Evolutionary conservation across 345 rosid species (phyloP).

Genomic region (Citrus cavaleriei): DNA sequence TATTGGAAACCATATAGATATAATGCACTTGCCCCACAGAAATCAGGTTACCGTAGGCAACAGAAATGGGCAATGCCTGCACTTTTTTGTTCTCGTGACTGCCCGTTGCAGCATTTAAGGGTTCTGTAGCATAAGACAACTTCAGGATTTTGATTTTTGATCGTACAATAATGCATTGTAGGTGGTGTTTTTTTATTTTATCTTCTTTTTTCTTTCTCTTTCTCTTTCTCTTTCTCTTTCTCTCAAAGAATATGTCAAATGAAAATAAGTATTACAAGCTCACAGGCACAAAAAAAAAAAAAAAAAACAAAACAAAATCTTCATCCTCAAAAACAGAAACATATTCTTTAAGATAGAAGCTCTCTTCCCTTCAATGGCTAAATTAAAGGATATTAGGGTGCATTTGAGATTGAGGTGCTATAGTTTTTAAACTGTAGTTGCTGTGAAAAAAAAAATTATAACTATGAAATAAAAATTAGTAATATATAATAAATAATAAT

Average conservation of each 20-base stretch:
- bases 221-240: too few species aligned
- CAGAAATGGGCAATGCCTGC: not conserved
- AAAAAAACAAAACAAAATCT: constrained; percentile 7
- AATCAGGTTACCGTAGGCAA: not conserved
- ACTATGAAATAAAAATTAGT: too few species aligned
- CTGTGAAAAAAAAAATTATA: too few species aligned
- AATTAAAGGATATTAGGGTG: not conserved
- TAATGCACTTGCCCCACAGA: constrained; percentile 1
- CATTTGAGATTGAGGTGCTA: too few species aligned
- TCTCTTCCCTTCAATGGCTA: not conserved
- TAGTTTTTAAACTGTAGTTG: too few species aligned
- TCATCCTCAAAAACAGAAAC: not conserved
- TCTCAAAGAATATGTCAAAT: too few species aligned
- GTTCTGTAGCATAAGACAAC: constrained; percentile 4
- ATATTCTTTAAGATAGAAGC: not conserved
- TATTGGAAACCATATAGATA: not conserved
- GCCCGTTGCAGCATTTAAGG: not conserved
- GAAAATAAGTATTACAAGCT: not conserved
- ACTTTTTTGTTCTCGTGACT: constrained; percentile 13
- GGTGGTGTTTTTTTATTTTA: not conserved
- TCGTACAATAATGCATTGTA: constrained; percentile 15
- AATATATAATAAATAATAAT: too few species aligned
- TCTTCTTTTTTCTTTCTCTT: too few species aligned
- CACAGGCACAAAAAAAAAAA: not conserved
- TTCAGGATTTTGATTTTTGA: not conserved